phyloP scores from a whole-genome alignment of 495 filamentous ascomycete genomes.

The Friedmanniomyces simplex region DNA sequence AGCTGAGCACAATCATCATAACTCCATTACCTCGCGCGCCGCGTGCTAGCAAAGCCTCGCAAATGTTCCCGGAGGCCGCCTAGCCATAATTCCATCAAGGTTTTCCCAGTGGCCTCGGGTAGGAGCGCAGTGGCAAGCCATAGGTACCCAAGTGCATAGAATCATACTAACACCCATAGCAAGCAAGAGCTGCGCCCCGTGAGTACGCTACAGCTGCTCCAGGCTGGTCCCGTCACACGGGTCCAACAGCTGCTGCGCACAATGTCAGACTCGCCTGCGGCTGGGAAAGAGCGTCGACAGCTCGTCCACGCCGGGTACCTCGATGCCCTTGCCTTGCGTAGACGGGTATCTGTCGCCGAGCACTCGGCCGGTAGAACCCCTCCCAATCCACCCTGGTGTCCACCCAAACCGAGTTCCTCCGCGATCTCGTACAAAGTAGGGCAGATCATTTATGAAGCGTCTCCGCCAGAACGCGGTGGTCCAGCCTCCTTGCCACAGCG shows the following conservation, averaged over 20 bases:
- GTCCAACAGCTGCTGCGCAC: neutral
- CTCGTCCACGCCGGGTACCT: neutral
- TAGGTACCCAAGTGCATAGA: too few species aligned
- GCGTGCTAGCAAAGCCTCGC: too few species aligned
- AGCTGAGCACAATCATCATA: too few species aligned
- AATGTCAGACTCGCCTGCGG: neutral
- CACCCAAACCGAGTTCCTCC: neutral
- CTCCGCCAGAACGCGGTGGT: neutral
- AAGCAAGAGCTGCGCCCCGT: neutral
- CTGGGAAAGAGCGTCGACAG: neutral
- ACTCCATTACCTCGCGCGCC: too few species aligned
- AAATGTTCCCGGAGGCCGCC: too few species aligned
- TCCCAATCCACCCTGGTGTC: too few species aligned
- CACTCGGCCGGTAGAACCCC: neutral
- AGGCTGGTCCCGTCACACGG: neutral
- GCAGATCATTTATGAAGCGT: neutral
- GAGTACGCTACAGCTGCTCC: neutral
- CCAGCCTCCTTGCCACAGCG: neutral
- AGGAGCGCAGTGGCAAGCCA: too few species aligned
- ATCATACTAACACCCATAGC: too few species aligned
- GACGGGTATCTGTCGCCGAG: neutral
- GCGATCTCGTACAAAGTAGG: neutral
- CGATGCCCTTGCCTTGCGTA: neutral
- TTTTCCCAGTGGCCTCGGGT: too few species aligned
- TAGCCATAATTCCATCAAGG: too few species aligned